phyloP scores from a whole-genome alignment of 2,329 filamentous ascomycete genomes.

The Xylaria sp. region DNA sequence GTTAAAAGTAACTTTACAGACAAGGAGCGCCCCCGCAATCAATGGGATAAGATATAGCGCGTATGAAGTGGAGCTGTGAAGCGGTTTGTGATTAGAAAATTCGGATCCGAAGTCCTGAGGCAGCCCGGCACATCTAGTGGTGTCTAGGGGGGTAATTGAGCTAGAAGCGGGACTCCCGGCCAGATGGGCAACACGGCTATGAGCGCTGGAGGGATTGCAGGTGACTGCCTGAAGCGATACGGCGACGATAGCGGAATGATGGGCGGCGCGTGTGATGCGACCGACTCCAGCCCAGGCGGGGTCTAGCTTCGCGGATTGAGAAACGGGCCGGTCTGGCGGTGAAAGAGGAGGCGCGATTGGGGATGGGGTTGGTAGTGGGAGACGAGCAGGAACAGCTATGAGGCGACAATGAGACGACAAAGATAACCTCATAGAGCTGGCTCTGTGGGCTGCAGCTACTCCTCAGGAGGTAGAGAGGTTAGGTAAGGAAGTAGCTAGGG shows the following conservation, averaged over 20 bases:
- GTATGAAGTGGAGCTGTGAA: conserved; percentile 40
- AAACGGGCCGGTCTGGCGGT: conserved; percentile 26
- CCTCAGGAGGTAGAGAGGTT: too few species aligned
- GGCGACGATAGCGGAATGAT: conserved; percentile 8
- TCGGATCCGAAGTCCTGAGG: not conserved
- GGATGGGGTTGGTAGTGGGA: not conserved
- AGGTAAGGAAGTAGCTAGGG: not conserved
- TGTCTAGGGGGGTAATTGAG: conserved; percentile 12
- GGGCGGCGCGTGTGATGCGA: conserved; percentile 25
- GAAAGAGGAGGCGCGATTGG: not conserved
- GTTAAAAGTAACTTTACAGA: conserved; percentile 36
- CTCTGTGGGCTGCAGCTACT: not conserved
- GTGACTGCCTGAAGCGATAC: conserved; percentile 18
- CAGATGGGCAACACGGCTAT: not conserved
- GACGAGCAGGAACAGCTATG: conserved; percentile 1
- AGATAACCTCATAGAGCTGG: conserved; percentile 32
- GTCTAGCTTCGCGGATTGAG: conserved; percentile 12
- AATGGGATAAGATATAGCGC: conserved; percentile 44
- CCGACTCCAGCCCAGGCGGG: conserved; percentile 26
- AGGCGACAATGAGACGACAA: conserved; percentile 5
- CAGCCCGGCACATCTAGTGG: not conserved
- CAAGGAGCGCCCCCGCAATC: conserved; percentile 39
- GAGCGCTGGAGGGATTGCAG: conserved; percentile 2
- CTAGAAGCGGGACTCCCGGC: not conserved
- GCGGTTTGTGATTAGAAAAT: conserved; percentile 15